Base-by-base conservation (phyloP, 345 rosid species). In the Alliaria petiolata region DNA sequence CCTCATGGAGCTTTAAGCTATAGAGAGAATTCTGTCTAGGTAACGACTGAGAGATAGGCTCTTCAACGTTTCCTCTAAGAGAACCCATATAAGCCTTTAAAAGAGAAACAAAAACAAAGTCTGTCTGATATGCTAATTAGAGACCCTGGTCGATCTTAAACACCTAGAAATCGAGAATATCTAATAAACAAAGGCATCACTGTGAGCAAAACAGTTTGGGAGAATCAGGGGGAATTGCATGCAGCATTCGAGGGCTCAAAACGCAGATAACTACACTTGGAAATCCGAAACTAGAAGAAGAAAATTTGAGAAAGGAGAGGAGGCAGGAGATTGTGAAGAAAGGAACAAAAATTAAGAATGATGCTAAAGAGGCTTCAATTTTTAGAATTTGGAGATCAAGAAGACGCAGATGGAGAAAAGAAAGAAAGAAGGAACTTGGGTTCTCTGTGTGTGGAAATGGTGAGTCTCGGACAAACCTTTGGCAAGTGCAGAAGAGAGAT, bases 1-100 rank as follows among this genome's bases (percentile, higher is more conserved):
- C 87, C 79, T 88, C 93, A 67, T 83, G 81, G 57, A 88, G 81
- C 28, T 87, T 86, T 44, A 88, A 85, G 59, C 64, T 81, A 64
- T 78, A 86, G 51, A 88, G 50, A 49, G 89, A 85, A 67, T 67
- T 76, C 51, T 85, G 78, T 19, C 81, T 71, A 1, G 73, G 59
- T 78, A 87, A 73, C 5, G 81, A 62, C 49, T 28, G 78, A 17
- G 36, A 17, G 33, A 66, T 45, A 10, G 75, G 64, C 30, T 59
- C 81, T 67, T 76, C 83, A 35, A 75, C 3, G 60, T 43, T 52
- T 60, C 55, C 69, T 60, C 73, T 75, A 16, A 67, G 25, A 30
- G 79, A 75, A 62, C 65, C 79, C 74, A 75, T 68, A 4, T 54
- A 15, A 28, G 13, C 43, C 51, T 28, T 38, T 2, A 33, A 15